Percentiles rank a stretch among this genome's conserved stretches.
phyloP scores from a whole-genome alignment of 139 green algal species.

The Volvox reticuliferus region DNA sequence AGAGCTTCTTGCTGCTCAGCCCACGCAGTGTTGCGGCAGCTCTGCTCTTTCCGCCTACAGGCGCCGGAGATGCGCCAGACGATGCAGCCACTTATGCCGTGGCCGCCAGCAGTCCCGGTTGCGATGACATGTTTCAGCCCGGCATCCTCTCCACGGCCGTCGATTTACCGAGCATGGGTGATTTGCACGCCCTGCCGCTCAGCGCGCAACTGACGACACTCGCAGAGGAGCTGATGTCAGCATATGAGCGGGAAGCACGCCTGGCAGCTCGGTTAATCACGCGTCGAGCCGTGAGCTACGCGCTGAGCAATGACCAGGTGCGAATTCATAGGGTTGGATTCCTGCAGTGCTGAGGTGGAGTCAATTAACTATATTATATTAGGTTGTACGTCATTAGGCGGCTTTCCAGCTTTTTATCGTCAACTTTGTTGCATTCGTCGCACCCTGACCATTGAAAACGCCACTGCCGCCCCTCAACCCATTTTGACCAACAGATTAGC shows the following conservation, averaged over 20 bases:
- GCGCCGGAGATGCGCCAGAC: neutral
- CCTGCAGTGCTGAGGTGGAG: too few species aligned
- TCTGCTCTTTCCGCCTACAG: neutral
- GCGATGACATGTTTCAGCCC: neutral
- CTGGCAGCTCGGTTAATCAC: conserved; percentile 37
- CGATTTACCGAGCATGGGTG: neutral
- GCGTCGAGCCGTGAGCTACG: conserved; percentile 10
- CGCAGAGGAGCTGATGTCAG: neutral
- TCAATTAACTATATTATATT: too few species aligned
- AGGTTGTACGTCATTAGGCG: too few species aligned
- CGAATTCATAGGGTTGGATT: too few species aligned
- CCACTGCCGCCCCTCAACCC: too few species aligned
- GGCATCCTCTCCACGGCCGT: neutral
- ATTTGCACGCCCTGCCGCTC: neutral
- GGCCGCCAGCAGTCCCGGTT: too few species aligned
- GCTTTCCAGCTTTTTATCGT: too few species aligned
- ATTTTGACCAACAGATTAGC: neutral
- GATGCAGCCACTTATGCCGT: neutral
- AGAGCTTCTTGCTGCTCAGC: conserved; percentile 18
- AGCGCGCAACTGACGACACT: conserved; percentile 2
- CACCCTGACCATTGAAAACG: too few species aligned
- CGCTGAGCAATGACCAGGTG: neutral
- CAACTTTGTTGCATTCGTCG: too few species aligned
- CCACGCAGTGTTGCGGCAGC: neutral
- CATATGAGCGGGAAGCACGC: conserved; percentile 8